A percentile compares a stretch with the other conserved stretches of the same genome.
Evolutionary conservation across 805 yeast species (phyloP).

Genomic region (Cyberlindnera suaveolens): DNA sequence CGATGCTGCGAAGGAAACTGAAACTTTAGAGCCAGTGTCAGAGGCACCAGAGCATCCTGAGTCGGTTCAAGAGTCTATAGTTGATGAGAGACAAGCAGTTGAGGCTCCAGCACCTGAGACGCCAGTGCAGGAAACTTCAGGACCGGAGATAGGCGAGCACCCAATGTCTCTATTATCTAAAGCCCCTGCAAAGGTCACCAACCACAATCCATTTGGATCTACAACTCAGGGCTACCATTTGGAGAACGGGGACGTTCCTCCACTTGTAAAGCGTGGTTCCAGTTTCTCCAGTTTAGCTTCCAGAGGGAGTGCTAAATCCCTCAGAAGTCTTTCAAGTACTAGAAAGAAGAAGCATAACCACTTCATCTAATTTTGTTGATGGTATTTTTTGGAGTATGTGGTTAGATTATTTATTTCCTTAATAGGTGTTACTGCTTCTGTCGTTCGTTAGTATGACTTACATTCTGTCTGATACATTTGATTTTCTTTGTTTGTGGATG

Average conservation of each 20-base stretch:
- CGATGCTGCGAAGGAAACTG: too few relatives aligned
- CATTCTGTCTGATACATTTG: too few relatives aligned
- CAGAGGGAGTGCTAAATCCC: conserved; percentile 7
- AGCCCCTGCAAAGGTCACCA: neutral
- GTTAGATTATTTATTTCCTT: neutral
- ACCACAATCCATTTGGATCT: conserved; percentile 1
- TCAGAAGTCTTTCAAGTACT: conserved; percentile 3
- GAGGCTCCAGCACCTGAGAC: too few relatives aligned
- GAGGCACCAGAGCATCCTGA: too few relatives aligned
- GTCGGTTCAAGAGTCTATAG: too few relatives aligned
- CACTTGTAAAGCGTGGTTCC: conserved; percentile 4
- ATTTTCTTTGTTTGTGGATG: too few relatives aligned
- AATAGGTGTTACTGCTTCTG: neutral
- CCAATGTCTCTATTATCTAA: too few relatives aligned
- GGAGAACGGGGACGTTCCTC: neutral
- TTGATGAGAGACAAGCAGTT: too few relatives aligned
- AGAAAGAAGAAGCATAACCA: conserved; percentile 21
- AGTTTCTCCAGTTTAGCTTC: conserved; percentile 17
- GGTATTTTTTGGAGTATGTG: neutral
- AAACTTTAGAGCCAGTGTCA: too few relatives aligned
- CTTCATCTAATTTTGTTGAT: conserved; percentile 1
- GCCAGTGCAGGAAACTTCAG: too few relatives aligned
- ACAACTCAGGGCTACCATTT: neutral
- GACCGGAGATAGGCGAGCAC: too few relatives aligned
- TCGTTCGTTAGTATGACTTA: too few relatives aligned